Evolutionary conservation across 345 rosid genomes (phyloP).

Genomic region (Firmiana major): DNA sequence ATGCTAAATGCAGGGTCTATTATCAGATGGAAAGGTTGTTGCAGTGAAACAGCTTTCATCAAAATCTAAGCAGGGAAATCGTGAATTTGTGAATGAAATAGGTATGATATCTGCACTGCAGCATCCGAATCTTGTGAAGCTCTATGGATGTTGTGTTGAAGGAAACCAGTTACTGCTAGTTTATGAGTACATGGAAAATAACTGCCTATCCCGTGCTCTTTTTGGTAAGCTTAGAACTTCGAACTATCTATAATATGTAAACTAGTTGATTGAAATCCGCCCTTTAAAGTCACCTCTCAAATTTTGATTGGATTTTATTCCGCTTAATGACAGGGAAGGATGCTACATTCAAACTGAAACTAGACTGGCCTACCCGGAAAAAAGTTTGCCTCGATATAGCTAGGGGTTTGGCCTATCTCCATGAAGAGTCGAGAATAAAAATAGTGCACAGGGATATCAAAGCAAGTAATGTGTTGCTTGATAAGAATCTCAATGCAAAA

Average conservation of each 20-base stretch:
- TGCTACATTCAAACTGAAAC: slow-evolving; percentile 37
- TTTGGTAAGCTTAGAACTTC: slow-evolving; percentile 41
- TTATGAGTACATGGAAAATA: slow-evolving; percentile 75
- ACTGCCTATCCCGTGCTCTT: slow-evolving; percentile 59
- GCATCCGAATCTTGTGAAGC: slow-evolving; percentile 76
- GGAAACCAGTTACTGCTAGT: slow-evolving; percentile 64
- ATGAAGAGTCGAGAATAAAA: slow-evolving; percentile 77
- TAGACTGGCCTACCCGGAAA: slow-evolving; percentile 71
- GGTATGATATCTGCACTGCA: slow-evolving; percentile 76
- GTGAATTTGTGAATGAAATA: slow-evolving; percentile 69
- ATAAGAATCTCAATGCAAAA: slow-evolving; percentile 73
- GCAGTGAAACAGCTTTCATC: slow-evolving; percentile 75
- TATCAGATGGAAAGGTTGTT: slow-evolving; percentile 64
- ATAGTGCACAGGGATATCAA: slow-evolving; percentile 94
- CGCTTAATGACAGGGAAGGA: slow-evolving; percentile 44
- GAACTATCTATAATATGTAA: neutral
- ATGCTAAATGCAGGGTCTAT: slow-evolving; percentile 44
- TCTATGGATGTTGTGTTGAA: slow-evolving; percentile 76
- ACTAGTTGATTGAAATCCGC: neutral
- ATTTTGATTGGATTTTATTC: neutral
- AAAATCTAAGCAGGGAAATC: slow-evolving; percentile 73
- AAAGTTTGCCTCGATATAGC: slow-evolving; percentile 74
- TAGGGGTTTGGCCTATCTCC: slow-evolving; percentile 73
- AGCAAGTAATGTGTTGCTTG: slow-evolving; percentile 85
- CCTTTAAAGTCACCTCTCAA: neutral